These are phyloP conservation scores for Pseudoneurospora amorphoporcata DNA, from an alignment of 495 filamentous ascomycete species.

Conservation along the genomic window DNA sequence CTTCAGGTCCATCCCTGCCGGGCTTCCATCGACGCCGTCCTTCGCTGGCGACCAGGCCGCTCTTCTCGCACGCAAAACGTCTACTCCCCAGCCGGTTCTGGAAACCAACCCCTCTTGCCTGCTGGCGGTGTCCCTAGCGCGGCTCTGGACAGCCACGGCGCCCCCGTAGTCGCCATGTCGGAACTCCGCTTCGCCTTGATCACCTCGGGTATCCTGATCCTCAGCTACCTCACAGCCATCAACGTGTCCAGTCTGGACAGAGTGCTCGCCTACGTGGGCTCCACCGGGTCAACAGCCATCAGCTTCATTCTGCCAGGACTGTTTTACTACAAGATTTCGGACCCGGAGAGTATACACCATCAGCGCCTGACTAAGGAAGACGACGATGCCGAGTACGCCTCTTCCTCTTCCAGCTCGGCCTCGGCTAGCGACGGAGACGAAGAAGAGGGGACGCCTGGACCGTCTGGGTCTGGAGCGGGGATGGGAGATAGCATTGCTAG, in stretches of 20 bases:
- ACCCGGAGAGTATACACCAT: conserved; percentile 72
- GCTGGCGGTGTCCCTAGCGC: conserved; percentile 8
- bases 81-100: conserved; percentile 23
- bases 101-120: conserved; percentile 33
- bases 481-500: conserved; percentile 38
- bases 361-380: conserved; percentile 82
- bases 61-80: conserved; percentile 59
- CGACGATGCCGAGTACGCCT: conserved; percentile 49
- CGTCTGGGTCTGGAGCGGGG: conserved; percentile 25
- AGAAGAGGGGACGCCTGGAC: not conserved
- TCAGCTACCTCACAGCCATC: conserved; percentile 81
- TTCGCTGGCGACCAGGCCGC: conserved; percentile 84
- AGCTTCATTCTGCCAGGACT: conserved; percentile 92
- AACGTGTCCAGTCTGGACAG: conserved; percentile 81
- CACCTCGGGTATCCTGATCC: conserved; percentile 71
- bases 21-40: conserved; percentile 81
- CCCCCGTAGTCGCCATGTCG: conserved; percentile 49
- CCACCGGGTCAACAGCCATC: conserved; percentile 86
- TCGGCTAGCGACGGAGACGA: conserved; percentile 36
- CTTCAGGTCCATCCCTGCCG: conserved; percentile 92
- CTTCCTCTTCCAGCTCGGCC: not conserved
- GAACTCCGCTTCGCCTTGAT: conserved; percentile 84
- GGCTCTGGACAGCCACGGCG: conserved; percentile 27
- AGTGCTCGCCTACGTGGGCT: conserved; percentile 90
- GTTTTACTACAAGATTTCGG: conserved; percentile 96